Conservation (phyloP, 1,284 basidiomycete species). For the Marasmius oreades region DNA sequence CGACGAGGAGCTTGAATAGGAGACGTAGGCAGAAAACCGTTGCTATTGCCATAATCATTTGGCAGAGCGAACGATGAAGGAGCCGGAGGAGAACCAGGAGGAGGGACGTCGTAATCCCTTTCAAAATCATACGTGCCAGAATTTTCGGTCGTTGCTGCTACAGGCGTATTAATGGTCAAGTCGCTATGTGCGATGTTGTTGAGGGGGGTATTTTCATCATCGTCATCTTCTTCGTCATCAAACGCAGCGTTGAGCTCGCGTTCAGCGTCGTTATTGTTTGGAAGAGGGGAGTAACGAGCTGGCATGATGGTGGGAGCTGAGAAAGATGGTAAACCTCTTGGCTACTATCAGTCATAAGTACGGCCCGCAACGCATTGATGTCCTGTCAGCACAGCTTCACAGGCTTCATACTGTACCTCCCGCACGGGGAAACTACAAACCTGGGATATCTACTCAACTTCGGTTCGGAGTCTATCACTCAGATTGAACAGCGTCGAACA, state of each 20-base stretch:
- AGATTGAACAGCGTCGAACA: too few species aligned
- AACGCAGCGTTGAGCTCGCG: constrained; percentile 68
- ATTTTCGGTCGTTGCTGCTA: constrained; percentile 14
- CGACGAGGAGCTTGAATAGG: constrained; percentile 32
- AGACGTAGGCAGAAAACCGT: constrained; percentile 66
- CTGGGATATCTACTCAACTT: too few species aligned
- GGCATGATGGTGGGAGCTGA: constrained; percentile 29
- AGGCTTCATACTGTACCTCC: too few species aligned
- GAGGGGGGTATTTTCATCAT: constrained; percentile 43
- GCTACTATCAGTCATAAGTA: neutral
- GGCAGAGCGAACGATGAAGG: constrained; percentile 57
- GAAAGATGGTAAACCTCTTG: neutral
- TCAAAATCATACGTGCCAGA: constrained; percentile 76
- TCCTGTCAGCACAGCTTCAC: too few species aligned
- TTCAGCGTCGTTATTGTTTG: constrained; percentile 39
- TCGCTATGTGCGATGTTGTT: constrained; percentile 19
- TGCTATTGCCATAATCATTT: constrained; percentile 77
- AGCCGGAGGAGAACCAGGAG: constrained; percentile 77
- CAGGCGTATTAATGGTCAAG: constrained; percentile 7
- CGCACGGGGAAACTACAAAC: too few species aligned
- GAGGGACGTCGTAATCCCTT: constrained; percentile 70
- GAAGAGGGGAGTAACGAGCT: constrained; percentile 48
- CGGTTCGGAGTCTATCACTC: too few species aligned
- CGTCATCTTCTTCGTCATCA: constrained; percentile 51
- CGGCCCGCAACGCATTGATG: too few species aligned